Base-by-base conservation (phyloP, 306 rosid species). In the Pyrus bretschneideri region DNA sequence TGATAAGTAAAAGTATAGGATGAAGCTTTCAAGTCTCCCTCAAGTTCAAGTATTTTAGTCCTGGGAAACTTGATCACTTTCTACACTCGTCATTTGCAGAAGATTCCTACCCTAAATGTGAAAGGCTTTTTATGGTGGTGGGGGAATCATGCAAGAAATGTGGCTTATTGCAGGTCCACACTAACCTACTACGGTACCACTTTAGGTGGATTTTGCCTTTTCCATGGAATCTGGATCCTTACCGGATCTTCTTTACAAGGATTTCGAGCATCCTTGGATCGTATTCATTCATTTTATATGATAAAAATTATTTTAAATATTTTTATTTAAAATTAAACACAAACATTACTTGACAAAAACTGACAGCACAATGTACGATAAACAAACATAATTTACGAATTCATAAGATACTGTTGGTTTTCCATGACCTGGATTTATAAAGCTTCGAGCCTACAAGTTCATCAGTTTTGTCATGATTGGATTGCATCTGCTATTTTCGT, bases 191-290 rank as follows among this genome's bases (percentile, higher is more conserved):
- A 55, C 60, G 4, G 60, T 6, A 29, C 42, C 22, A 30, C 42
- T 63, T 15, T 63, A 0, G 13, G 42, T 63, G 22, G 22, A 18
- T 63, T 30, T 15, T 63, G 66, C 66, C 21, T 5, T 27, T 61
- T 61, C 15, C 17, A 10, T 51, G 21, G 29, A 38, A 38, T 38
- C 2, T 6, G 8, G 7, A 33, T 33, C 38, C 2, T 1, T 2
- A 5, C 0, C 2, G 0, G 9, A 35, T 35, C 40, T 9, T 35
- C 2, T 31, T 5, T 33, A 9, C 1, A 2, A 35, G 2, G 2
- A 35, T 35, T 35, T 1, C 0, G 2, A 0, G 1, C 0, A 1
- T 35, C 2, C 2, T 9, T 35, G 0, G 1, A 35, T 35, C 9
- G 0, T 35, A 33, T 33, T 1, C 1, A 1, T 31, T 31, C 1